Percentiles rank a stretch among this genome's conserved stretches.
Evolutionary conservation across 2,329 filamentous ascomycete genomes (phyloP).

Genomic region (Colletotrichum sp.): DNA sequence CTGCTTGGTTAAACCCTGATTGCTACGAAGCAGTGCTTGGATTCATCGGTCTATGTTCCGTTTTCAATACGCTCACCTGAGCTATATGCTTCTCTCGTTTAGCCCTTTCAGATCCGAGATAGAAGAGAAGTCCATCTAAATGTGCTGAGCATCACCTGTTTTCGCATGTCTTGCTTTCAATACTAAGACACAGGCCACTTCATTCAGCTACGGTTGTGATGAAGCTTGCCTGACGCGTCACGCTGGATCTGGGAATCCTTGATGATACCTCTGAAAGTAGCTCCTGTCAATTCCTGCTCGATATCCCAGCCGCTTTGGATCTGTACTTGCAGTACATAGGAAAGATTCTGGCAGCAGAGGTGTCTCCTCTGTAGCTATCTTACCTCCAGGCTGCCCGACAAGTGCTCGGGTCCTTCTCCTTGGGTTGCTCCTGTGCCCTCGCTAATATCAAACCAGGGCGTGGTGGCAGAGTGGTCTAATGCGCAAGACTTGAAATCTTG

Average conservation of each 20-base stretch:
- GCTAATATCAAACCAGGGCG: neutral
- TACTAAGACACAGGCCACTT: neutral
- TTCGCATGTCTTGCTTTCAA: neutral
- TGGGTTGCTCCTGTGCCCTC: neutral
- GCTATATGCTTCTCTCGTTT: neutral
- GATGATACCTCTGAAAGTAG: neutral
- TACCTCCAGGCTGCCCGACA: neutral
- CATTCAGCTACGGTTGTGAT: neutral
- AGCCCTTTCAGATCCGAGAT: neutral
- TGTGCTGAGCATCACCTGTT: neutral
- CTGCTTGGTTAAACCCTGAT: neutral
- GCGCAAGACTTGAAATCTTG: slow-evolving; percentile 30
- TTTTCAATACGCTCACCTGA: neutral
- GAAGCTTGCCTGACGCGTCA: neutral
- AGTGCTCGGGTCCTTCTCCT: neutral
- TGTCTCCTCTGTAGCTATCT: neutral
- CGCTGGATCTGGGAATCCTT: neutral
- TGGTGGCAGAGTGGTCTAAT: neutral
- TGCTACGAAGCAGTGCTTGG: neutral
- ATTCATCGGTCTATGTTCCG: neutral
- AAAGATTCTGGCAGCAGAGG: neutral
- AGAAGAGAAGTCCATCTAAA: neutral
- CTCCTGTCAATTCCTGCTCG: neutral
- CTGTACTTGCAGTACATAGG: neutral
- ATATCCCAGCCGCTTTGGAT: neutral